Conservation (phyloP, 352 stramenopile genomes). For the Phytophthora pseudosyringae region DNA sequence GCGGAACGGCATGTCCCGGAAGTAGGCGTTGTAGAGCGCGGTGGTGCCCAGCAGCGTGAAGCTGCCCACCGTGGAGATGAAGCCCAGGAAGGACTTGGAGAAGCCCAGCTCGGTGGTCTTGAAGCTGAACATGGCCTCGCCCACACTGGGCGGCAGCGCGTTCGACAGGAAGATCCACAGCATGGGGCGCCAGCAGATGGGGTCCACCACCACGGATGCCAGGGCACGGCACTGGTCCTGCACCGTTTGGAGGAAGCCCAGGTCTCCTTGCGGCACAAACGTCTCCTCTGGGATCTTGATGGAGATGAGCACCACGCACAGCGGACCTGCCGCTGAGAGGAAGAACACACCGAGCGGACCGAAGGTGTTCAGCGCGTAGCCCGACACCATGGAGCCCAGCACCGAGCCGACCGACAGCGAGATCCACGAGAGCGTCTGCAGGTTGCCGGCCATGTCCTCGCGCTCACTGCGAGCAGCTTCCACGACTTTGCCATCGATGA, state of each 20-base stretch:
- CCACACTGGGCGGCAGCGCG: constrained; percentile 69
- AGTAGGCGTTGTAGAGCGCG: constrained; percentile 82
- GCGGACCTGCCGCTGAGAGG: constrained; percentile 68
- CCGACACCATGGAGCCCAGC: constrained; percentile 73
- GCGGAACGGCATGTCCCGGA: constrained; percentile 79
- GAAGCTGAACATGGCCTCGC: constrained; percentile 87
- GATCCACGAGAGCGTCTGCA: constrained; percentile 84
- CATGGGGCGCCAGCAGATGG: constrained; percentile 80
- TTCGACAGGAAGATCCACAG: constrained; percentile 87
- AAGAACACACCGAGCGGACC: constrained; percentile 78
- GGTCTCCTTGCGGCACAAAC: constrained; percentile 33
- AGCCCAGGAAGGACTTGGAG: constrained; percentile 78
- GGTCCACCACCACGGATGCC: constrained; percentile 66
- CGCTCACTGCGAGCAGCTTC: constrained; percentile 72
- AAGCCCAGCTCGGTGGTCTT: constrained; percentile 80
- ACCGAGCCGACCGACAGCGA: constrained; percentile 76
- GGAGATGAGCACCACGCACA: constrained; percentile 72
- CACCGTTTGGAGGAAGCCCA: constrained; percentile 62
- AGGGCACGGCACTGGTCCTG: constrained; percentile 55
- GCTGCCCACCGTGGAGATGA: constrained; percentile 78
- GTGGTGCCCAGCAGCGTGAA: constrained; percentile 77
- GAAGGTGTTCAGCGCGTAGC: constrained; percentile 60
- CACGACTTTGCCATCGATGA: constrained; percentile 83
- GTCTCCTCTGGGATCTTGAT: constrained; percentile 63
- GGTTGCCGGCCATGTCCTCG: constrained; percentile 76